Evolutionary conservation across 768 basidiomycete species (phyloP), one percentile per base, ranked within the genome.

Genomic region (Russula sp.): DNA sequence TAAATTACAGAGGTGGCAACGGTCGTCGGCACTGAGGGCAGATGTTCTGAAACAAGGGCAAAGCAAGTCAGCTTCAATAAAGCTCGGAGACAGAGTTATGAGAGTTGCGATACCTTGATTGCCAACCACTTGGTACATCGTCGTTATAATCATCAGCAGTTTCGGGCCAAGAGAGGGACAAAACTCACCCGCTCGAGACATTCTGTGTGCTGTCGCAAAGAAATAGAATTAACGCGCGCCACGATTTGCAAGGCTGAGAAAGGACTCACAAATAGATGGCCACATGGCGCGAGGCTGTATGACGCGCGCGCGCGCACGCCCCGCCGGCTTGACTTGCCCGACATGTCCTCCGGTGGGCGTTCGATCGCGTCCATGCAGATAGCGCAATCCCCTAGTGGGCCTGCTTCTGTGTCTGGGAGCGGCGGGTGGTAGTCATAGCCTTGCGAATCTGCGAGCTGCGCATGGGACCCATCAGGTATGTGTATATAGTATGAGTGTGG

Each of bases 281-380:
- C 84, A 75, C 93, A 95, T 1, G 93, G 93, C 2, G 93, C 91
- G 64, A 94, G 75, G 70, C 93, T 93, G 68, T 94, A 95, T n/a
- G 58, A 49, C 8, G 54, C 61, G 32, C 58, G 51, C 13, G 57
- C 52, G 13, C 49, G 45, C 55, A 45, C 42, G 11, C 56, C 57
- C 32, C 53, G 60, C 22, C 52, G 57, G 31, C 66, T 69, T 7
- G 57, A 40, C 51, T 56, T 62, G 11, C 64, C 49, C 16, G 84
- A 81, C 31, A 82, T 72, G 45, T 82, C 64, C 45, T 62, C 65
- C 9, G 61, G 49, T 18, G 55, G 65, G 37, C 53, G 57, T 47
- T 57, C 70, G 66, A 95, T 94, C 5, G 84, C 81, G 62, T 96
- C 94, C 91, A 96, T 94, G 70, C 94, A 96, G 57, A 97, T 95